A percentile compares a stretch with the other conserved stretches of the same genome.
These are phyloP conservation scores for Colletotrichum graminicola DNA, from an alignment of 2,329 filamentous ascomycete species.

Conservation along the genomic window DNA sequence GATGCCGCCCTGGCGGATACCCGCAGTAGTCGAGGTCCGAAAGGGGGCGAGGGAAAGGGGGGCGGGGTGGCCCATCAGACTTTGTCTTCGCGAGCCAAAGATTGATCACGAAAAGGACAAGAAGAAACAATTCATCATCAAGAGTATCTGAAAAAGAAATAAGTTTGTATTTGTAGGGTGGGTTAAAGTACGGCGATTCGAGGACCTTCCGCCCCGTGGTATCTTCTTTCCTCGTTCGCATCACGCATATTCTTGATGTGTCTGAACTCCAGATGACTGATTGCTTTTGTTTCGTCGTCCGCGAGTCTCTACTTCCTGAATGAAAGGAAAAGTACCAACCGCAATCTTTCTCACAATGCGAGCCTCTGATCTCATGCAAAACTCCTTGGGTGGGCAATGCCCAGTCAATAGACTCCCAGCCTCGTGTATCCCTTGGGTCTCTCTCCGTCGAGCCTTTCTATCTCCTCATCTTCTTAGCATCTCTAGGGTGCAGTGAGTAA, in stretches of 20 bases:
- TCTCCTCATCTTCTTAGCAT: slow-evolving; percentile 35
- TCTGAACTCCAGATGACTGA: slow-evolving; percentile 6
- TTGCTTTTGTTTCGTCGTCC: neutral
- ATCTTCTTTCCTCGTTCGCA: slow-evolving; percentile 28
- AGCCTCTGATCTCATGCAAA: neutral
- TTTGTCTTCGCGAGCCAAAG: neutral
- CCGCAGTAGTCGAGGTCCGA: neutral
- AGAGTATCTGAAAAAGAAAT: neutral
- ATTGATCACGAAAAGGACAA: neutral
- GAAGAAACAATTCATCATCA: neutral
- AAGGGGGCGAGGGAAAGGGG: neutral
- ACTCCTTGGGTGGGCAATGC: neutral
- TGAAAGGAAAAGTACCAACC: slow-evolving; percentile 1
- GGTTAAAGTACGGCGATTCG: slow-evolving; percentile 4
- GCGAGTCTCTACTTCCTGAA: slow-evolving; percentile 2
- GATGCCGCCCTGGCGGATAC: neutral
- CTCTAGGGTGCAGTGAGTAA: slow-evolving; percentile 21
- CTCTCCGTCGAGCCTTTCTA: neutral
- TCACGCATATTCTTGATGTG: neutral
- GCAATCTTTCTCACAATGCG: neutral
- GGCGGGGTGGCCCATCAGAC: neutral
- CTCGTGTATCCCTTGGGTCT: neutral
- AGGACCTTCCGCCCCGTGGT: slow-evolving; percentile 28
- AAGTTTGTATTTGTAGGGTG: neutral
- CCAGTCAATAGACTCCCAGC: neutral